Evolutionary conservation across 108 stramenopile genomes (phyloP).

Genomic region (Nitzschia inconspicua): DNA sequence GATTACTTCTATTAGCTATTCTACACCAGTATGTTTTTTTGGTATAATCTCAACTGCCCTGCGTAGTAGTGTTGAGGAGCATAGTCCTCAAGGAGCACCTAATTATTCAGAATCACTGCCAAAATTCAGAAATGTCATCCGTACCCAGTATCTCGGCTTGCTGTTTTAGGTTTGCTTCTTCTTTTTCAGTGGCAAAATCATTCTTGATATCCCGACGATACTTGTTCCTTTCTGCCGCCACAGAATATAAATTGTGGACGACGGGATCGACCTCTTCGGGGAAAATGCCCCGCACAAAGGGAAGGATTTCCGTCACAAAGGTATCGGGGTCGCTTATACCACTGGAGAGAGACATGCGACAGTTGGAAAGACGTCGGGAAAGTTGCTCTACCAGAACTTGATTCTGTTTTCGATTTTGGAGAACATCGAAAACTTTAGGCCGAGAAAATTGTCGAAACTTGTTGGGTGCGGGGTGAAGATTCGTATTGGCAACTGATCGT

Average conservation of each 20-base stretch:
- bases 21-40: too few species aligned
- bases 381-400: constrained; percentile 46
- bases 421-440: constrained; percentile 69
- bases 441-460: constrained; percentile 70
- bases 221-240: constrained; percentile 24
- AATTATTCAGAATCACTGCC: constrained; percentile 12
- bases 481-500: constrained; percentile 62
- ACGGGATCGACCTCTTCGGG: constrained; percentile 51
- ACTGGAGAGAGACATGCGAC: constrained; percentile 18
- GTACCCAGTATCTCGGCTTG: constrained; percentile 36
- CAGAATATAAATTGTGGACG: constrained; percentile 53
- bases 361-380: constrained; percentile 33
- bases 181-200: not conserved
- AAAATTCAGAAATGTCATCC: constrained; percentile 59
- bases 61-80: too few species aligned
- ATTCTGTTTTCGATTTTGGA: constrained; percentile 62
- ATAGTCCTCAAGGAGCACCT: too few species aligned
- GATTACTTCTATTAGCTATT: too few species aligned
- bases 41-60: too few species aligned
- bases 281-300: constrained; percentile 47
- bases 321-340: constrained; percentile 40
- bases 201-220: not conserved
- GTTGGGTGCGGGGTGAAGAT: constrained; percentile 63
- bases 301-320: constrained; percentile 60
- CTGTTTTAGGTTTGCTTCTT: constrained; percentile 4